Conservation (phyloP, 352 stramenopile species). For the Phytopythium chamaehyphon region DNA sequence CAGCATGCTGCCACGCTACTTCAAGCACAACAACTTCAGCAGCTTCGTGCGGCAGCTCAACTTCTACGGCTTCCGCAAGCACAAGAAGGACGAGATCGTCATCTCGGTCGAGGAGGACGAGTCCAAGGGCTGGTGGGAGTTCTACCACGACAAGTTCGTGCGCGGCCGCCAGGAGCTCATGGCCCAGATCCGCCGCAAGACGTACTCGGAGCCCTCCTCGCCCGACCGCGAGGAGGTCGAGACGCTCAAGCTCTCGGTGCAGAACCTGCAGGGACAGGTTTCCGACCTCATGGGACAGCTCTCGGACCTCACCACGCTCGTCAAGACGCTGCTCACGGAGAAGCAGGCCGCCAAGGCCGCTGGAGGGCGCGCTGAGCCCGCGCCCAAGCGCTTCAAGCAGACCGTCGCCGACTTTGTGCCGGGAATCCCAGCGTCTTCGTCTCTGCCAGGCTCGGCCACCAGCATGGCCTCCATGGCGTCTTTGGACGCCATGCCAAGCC, state of each 20-base stretch:
- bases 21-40: slow-evolving; percentile 95
- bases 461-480: background rate
- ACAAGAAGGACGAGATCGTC: slow-evolving; percentile 89
- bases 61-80: slow-evolving; percentile 93
- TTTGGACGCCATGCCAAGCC: slow-evolving; percentile 10
- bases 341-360: slow-evolving; percentile 17
- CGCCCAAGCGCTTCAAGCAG: slow-evolving; percentile 46
- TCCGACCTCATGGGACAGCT: slow-evolving; percentile 77
- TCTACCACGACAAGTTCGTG: slow-evolving; percentile 90
- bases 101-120: slow-evolving; percentile 70
- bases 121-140: slow-evolving; percentile 89
- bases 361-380: slow-evolving; percentile 11
- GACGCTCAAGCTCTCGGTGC: slow-evolving; percentile 66
- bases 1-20: slow-evolving; percentile 89
- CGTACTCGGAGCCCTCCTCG: slow-evolving; percentile 77
- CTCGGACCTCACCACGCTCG: slow-evolving; percentile 63
- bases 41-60: slow-evolving; percentile 93
- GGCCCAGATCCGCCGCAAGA: slow-evolving; percentile 84
- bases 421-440: slow-evolving; percentile 1
- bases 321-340: slow-evolving; percentile 70
- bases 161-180: slow-evolving; percentile 83
- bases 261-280: slow-evolving; percentile 69
- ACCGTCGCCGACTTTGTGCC: slow-evolving; percentile 6
- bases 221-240: slow-evolving; percentile 77
- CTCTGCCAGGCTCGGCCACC: slow-evolving; percentile 3